Evolutionary conservation across 441 rosid species (phyloP).

Genomic region (Raphanus hybrid): DNA sequence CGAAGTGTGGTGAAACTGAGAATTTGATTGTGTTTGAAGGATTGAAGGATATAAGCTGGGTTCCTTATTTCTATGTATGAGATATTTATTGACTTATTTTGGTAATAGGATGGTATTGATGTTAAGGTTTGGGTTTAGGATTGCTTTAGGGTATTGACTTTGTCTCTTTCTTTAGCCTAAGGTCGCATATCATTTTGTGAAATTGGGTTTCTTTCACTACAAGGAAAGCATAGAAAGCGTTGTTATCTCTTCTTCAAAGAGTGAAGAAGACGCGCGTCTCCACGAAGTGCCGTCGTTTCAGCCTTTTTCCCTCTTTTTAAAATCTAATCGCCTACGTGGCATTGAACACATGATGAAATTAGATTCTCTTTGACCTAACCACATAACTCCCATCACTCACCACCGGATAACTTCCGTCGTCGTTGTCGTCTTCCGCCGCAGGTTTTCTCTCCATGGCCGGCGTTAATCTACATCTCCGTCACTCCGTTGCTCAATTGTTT

Average conservation of each 20-base stretch:
- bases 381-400: background rate
- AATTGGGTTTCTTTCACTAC: slow-evolving; percentile 25
- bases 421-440: slow-evolving; percentile 34
- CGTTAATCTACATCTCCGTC: slow-evolving; percentile 41
- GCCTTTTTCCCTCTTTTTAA: background rate
- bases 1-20: background rate
- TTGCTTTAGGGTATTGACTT: slow-evolving; percentile 39
- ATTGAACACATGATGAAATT: slow-evolving; percentile 30
- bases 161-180: slow-evolving; percentile 29
- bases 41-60: slow-evolving; percentile 1
- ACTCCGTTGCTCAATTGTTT: slow-evolving; percentile 33
- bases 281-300: background rate
- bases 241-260: slow-evolving; percentile 4
- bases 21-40: slow-evolving; percentile 6
- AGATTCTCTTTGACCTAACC: slow-evolving; percentile 24
- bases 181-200: background rate
- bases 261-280: background rate
- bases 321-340: slow-evolving; percentile 25
- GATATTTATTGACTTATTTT: background rate
- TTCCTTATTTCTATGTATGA: slow-evolving; percentile 7
- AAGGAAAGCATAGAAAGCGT: slow-evolving; percentile 26
- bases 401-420: no score
- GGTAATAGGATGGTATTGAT: slow-evolving; percentile 18
- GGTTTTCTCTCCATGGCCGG: slow-evolving; percentile 39
- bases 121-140: slow-evolving; percentile 39